Evolutionary conservation across 2,329 filamentous ascomycete genomes (phyloP), one percentile per base, ranked within the genome.

Genomic region (Incumbomyces lentus): DNA sequence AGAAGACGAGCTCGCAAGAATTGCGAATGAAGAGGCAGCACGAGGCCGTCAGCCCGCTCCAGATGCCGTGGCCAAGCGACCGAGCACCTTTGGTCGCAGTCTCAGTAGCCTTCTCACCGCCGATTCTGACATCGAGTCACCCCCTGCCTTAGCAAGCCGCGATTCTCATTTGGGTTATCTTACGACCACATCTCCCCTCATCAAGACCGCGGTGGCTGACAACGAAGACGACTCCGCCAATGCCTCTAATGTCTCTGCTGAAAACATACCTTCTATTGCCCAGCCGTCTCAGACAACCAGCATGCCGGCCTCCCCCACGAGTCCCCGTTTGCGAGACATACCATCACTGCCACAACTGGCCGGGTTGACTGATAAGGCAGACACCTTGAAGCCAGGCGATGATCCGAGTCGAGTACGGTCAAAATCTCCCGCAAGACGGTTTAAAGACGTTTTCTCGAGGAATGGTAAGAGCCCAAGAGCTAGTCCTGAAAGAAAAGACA

Each of bases 401-500:
- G 54, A 51, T 36, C 43, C 51, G 17, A 40, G 36, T 40, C 49
- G 34, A 22, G 74, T 74, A 55, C 76, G 83, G 49, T 79, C 79
- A 18, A 72, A 76, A 16, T 89, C 86, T 8, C 83, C 84, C 10
- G 79, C 76, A 43, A 77, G 79, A 58, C 85, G 81, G 59, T 69
- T 90, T 51, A 83, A 77, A 62, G 80, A 82, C 59, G 83, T 82
- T 11, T 86, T 92, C 58, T 76, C 59, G 10, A 60, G 61, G 31
- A 68, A 72, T 37, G 79, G 75, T 58, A 78, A 72, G 59, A 71
- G 66, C 48, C 60, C 68, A 19, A 70, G 66, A 51, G 65, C 67
- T 48, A 74, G 69, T 53, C 69, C 68, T 29, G 71, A 74, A 63
- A 57, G 49, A 56, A 49, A 35, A 37, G 48, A 49, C 5, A 52